phyloP scores from a whole-genome alignment of 2,329 filamentous ascomycete genomes.

The Colletotrichum tofieldiae region DNA sequence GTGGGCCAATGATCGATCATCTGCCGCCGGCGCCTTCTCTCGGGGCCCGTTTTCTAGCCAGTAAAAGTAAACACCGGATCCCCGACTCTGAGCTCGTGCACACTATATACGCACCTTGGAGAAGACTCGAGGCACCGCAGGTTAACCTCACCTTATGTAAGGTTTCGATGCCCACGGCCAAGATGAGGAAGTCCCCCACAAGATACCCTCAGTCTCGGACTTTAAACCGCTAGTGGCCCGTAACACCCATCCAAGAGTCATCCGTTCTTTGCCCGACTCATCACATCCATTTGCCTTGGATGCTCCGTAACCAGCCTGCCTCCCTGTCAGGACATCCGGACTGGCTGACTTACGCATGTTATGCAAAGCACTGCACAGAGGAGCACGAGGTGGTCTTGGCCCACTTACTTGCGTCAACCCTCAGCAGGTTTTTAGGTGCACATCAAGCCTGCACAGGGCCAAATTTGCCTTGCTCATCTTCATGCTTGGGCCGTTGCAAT shows the following conservation, averaged over 20 bases:
- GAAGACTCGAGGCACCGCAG: not conserved
- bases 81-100: constrained; percentile 6
- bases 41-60: not conserved
- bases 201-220: constrained; percentile 6
- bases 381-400: constrained; percentile 3
- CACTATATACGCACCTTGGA: not conserved
- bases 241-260: not conserved
- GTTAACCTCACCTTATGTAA: not conserved
- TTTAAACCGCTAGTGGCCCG: not conserved
- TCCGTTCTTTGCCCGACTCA: not conserved
- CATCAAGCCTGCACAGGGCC: constrained; percentile 6
- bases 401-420: constrained; percentile 19
- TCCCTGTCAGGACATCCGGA: not conserved
- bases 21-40: not conserved
- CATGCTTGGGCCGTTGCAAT: not conserved
- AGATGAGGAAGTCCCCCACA: not conserved
- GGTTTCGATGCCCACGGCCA: not conserved
- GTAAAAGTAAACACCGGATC: constrained; percentile 11
- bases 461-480: constrained; percentile 12
- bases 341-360: constrained; percentile 1
- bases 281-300: constrained; percentile 2
- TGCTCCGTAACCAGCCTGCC: not conserved
- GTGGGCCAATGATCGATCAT: not conserved
- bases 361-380: constrained; percentile 2
- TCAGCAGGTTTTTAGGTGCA: constrained; percentile 22